A percentile compares a stretch with the other conserved stretches of the same genome.
Evolutionary conservation across 1,284 basidiomycete genomes (phyloP).

Genomic region (Sphaerobolus stellatus): DNA sequence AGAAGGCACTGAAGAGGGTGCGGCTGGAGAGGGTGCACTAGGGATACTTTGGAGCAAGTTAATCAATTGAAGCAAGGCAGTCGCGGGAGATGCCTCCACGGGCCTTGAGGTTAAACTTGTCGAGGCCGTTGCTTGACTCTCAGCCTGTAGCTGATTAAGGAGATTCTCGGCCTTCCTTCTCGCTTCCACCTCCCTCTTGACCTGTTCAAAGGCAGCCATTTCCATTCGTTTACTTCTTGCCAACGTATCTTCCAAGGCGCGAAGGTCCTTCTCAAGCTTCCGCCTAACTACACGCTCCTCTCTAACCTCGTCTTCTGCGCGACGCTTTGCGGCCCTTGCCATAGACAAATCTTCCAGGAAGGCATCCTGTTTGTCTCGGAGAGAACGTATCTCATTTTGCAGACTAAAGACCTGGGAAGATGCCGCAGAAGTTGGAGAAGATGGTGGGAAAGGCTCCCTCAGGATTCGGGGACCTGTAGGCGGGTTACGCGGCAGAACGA

Average conservation of each 20-base stretch:
- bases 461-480: background rate
- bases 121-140: no score
- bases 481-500: background rate
- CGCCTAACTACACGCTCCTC: constrained; percentile 43
- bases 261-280: constrained; percentile 41
- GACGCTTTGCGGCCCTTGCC: constrained; percentile 43
- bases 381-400: constrained; percentile 41
- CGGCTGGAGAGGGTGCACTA: no score
- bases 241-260: constrained; percentile 36
- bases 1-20: no score
- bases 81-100: no score
- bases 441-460: background rate
- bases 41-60: no score
- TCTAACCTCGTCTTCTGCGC: constrained; percentile 44
- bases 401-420: constrained; percentile 17
- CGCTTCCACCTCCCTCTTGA: constrained; percentile 39
- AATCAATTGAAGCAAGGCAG: no score
- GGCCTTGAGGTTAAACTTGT: no score
- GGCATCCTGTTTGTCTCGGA: constrained; percentile 38
- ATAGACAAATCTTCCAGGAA: constrained; percentile 31
- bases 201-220: constrained; percentile 37
- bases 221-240: constrained; percentile 37
- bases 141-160: no score
- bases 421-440: background rate
- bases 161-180: constrained; percentile 40